These are phyloP conservation scores for Adansonia gregorii DNA, from an alignment of 441 rosid species.

Conservation along the genomic window DNA sequence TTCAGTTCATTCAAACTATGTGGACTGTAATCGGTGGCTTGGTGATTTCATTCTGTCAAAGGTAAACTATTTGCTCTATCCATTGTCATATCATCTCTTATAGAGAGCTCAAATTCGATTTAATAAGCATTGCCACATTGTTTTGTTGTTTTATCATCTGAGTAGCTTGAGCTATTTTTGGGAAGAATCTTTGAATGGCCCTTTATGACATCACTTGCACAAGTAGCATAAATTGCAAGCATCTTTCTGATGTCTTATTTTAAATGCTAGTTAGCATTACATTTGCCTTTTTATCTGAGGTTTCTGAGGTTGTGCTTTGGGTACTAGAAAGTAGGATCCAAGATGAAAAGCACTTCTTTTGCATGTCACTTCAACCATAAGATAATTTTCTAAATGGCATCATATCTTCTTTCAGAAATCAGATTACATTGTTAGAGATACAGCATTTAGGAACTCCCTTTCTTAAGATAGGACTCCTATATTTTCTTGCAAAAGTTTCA, in stretches of 20 bases:
- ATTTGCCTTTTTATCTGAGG: neutral
- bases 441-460: neutral
- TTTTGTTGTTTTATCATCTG: neutral
- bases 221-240: neutral
- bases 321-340: neutral
- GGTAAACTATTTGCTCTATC: slow-evolving; percentile 42
- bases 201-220: neutral
- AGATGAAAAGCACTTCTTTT: neutral
- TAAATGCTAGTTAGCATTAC: neutral
- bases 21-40: slow-evolving; percentile 96
- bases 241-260: neutral
- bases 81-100: neutral
- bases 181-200: neutral
- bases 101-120: neutral
- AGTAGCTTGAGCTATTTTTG: neutral
- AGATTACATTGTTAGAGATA: slow-evolving; percentile 1
- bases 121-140: neutral
- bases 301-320: neutral
- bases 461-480: neutral
- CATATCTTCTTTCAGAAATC: neutral
- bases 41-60: slow-evolving; percentile 92
- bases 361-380: neutral
- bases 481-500: neutral
- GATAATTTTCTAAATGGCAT: neutral
- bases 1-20: slow-evolving; percentile 87